phyloP scores from a whole-genome alignment of 352 stramenopile species.

The Globisporangium megalacanthum region DNA sequence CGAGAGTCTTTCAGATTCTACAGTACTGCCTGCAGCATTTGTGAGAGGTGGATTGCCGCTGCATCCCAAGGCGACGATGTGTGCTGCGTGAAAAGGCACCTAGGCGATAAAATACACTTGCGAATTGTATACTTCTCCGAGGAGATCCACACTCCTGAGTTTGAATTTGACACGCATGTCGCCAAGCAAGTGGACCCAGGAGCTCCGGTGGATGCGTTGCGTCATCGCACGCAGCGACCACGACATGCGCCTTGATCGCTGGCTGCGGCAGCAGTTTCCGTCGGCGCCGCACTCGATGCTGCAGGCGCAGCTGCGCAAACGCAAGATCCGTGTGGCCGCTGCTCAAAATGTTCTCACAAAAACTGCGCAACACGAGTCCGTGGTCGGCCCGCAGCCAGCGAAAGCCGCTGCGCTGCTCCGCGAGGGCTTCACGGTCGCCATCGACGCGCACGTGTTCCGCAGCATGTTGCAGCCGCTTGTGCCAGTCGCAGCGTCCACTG shows the following conservation, averaged over 20 bases:
- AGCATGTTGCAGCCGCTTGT: constrained; percentile 17
- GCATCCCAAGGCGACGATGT: too few species aligned
- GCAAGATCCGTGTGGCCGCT: constrained; percentile 49
- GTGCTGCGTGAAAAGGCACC: too few species aligned
- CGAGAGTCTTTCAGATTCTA: too few species aligned
- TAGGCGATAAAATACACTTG: too few species aligned
- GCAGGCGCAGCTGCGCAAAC: constrained; percentile 58
- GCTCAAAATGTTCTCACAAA: background rate
- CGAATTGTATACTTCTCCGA: background rate
- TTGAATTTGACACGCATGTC: background rate
- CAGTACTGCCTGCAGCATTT: too few species aligned
- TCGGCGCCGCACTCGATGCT: constrained; percentile 46
- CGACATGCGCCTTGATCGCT: constrained; percentile 65
- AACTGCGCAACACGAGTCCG: background rate
- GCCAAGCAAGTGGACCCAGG: constrained; percentile 22
- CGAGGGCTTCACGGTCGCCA: constrained; percentile 36
- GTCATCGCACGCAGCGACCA: constrained; percentile 35
- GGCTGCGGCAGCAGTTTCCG: constrained; percentile 52
- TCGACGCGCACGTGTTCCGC: constrained; percentile 45
- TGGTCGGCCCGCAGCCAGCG: background rate
- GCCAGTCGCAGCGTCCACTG: too few species aligned
- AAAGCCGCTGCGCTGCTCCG: constrained; percentile 18
- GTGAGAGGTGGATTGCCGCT: too few species aligned
- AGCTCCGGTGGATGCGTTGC: constrained; percentile 49
- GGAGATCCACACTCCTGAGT: background rate